Evolutionary conservation across 805 yeast genomes (phyloP), one percentile per base, ranked within the genome.

Genomic region (Saccharomycopsis lassenensis): DNA sequence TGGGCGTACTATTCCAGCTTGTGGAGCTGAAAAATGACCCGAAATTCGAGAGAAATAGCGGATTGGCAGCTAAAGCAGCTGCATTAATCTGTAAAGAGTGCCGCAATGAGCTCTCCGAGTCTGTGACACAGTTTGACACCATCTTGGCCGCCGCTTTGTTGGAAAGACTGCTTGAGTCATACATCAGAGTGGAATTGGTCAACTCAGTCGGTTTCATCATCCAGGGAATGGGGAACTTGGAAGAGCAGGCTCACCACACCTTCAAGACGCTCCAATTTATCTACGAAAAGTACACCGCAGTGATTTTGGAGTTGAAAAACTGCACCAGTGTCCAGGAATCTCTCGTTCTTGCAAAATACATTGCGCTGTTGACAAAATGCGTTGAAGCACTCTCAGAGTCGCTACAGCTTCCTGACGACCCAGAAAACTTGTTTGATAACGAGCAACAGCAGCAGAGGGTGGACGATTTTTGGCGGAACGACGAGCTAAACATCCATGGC

Each of bases 311-410:
- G 27, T 24, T 35, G 14, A 12, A 42, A 41, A 51, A 21, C n/a
- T 10, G 30, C 10, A n/a, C 12, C 10, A 11, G 2, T 27, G 10
- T 8, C 30, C 14, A n/a, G 12, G 8, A 21, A 5, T 31, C 14
- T 7, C 15, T 11, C 34, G 42, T 43, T 4, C 59, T 61, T 22
- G 45, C 56, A 2, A 74, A 69, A 2, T 77, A 75, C 44, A 48
- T 69, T 1, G 50, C 64, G 2, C 76, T 86, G 17, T 55, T 82
- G 31, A 54, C 83, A 18, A 57, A 69, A 10, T 80, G 85, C 49
- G 53, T 85, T 0, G 65, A 66, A n/a, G 82, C 78, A 36, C 59
- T 84, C 3, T 91, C 85, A 0, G 77, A 75, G 38, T 84, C 86
- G 0, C 54, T 79, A 49, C 71, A 71, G 33, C 54, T 69, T 2